phyloP scores from a whole-genome alignment of 2,329 filamentous ascomycete species.

The Aspergillus brunneoviolaceus region DNA sequence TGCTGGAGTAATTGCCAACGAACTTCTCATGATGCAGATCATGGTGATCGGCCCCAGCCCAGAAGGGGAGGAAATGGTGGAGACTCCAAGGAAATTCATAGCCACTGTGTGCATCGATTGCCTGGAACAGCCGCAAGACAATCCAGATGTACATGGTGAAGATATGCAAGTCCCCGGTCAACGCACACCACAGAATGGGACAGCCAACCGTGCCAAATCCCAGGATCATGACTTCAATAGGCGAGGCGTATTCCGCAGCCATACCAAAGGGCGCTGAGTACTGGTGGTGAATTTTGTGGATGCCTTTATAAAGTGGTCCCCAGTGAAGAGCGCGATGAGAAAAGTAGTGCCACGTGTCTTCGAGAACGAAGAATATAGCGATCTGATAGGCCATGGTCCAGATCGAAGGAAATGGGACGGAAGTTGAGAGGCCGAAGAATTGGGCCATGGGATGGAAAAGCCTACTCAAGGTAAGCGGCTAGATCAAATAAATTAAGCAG shows the following conservation, averaged over 20 bases:
- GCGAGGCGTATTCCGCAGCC: constrained; percentile 95
- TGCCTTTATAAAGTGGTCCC: constrained; percentile 89
- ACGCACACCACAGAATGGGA: constrained; percentile 77
- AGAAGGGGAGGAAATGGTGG: constrained; percentile 94
- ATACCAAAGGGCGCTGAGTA: constrained; percentile 97
- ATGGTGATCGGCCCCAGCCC: constrained; percentile 96
- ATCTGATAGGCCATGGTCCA: constrained; percentile 91
- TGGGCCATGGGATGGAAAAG: constrained; percentile 96
- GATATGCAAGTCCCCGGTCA: constrained; percentile 88
- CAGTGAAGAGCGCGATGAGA: constrained; percentile 90
- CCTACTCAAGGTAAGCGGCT: constrained; percentile 34
- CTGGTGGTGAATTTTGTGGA: constrained; percentile 99
- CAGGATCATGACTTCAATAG: constrained; percentile 93
- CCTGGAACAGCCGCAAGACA: constrained; percentile 86
- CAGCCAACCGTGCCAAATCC: constrained; percentile 80
- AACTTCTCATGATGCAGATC: constrained; percentile 98
- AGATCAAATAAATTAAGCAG: neutral
- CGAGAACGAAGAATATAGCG: constrained; percentile 87
- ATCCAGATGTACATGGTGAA: constrained; percentile 99
- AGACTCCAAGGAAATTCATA: constrained; percentile 99
- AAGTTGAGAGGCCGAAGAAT: constrained; percentile 83
- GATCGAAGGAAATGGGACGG: constrained; percentile 81
- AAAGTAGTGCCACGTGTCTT: constrained; percentile 99
- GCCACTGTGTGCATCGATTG: constrained; percentile 94
- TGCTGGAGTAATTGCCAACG: constrained; percentile 95